These are phyloP conservation scores for Anisogramma anomala DNA, from an alignment of 2,329 filamentous ascomycete genomes.

Conservation along the genomic window DNA sequence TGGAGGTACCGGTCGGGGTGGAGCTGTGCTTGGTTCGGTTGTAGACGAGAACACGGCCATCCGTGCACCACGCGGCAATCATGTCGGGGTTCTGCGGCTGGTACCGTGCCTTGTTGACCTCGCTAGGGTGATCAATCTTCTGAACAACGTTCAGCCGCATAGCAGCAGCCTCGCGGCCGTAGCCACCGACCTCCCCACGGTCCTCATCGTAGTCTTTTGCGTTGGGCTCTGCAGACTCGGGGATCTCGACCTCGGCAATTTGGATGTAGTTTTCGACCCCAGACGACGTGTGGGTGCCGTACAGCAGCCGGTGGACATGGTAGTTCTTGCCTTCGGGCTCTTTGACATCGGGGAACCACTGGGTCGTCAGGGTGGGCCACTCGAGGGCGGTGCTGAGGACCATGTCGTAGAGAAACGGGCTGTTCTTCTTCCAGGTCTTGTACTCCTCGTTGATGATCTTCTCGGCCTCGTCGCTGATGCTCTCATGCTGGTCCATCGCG, in stretches of 20 bases:
- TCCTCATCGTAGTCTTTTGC: slow-evolving; percentile 83
- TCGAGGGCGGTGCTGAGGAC: slow-evolving; percentile 88
- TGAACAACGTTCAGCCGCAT: slow-evolving; percentile 90
- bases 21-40: slow-evolving; percentile 86
- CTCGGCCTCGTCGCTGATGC: slow-evolving; percentile 56
- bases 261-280: slow-evolving; percentile 83
- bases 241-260: slow-evolving; percentile 87
- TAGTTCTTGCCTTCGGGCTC: slow-evolving; percentile 78
- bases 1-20: slow-evolving; percentile 60
- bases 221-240: slow-evolving; percentile 63
- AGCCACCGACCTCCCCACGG: slow-evolving; percentile 84
- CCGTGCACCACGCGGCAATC: slow-evolving; percentile 83
- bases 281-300: slow-evolving; percentile 89
- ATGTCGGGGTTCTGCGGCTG: slow-evolving; percentile 96
- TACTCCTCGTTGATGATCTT: slow-evolving; percentile 98
- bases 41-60: slow-evolving; percentile 83
- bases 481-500: slow-evolving; percentile 52
- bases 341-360: slow-evolving; percentile 96
- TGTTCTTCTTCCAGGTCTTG: slow-evolving; percentile 99
- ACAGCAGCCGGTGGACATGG: slow-evolving; percentile 74
- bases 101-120: slow-evolving; percentile 97
- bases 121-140: slow-evolving; percentile 89
- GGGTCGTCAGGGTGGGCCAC: slow-evolving; percentile 93
- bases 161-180: slow-evolving; percentile 63
- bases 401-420: slow-evolving; percentile 95